phyloP scores from a whole-genome alignment of 176 grass and related monocot genomes.

The Tillandsia fasciculata region DNA sequence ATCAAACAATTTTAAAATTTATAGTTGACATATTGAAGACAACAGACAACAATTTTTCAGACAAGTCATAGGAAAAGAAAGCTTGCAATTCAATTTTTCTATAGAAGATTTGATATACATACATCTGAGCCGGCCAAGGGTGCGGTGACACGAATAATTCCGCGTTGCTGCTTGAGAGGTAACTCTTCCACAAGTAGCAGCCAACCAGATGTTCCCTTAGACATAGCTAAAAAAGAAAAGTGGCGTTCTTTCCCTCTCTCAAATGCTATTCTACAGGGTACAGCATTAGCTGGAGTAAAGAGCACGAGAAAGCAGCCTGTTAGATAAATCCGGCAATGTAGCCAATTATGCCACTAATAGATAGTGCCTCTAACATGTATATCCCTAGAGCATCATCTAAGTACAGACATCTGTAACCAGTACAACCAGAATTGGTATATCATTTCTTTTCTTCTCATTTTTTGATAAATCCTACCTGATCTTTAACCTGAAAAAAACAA shows the following conservation, averaged over 20 bases:
- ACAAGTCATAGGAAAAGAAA: constrained; percentile 7
- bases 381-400: too few species aligned
- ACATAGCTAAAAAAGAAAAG: constrained; percentile 72
- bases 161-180: constrained; percentile 55
- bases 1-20: too few species aligned
- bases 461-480: too few species aligned
- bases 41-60: constrained; percentile 2
- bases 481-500: too few species aligned
- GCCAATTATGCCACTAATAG: neutral
- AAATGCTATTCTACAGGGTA: constrained; percentile 98
- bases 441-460: too few species aligned
- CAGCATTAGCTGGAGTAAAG: constrained; percentile 37
- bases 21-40: too few species aligned
- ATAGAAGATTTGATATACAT: constrained; percentile 28
- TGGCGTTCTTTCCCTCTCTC: constrained; percentile 94
- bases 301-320: constrained; percentile 11
- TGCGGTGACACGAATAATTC: constrained; percentile 65
- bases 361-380: too few species aligned
- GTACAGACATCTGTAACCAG: too few species aligned
- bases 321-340: neutral
- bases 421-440: too few species aligned
- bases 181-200: constrained; percentile 91
- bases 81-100: constrained; percentile 12
- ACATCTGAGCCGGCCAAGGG: constrained; percentile 92
- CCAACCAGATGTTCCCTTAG: constrained; percentile 68